Evolutionary conservation across 805 yeast species (phyloP), one percentile per base, ranked within the genome.

Genomic region (Dipodascus geniculatus): DNA sequence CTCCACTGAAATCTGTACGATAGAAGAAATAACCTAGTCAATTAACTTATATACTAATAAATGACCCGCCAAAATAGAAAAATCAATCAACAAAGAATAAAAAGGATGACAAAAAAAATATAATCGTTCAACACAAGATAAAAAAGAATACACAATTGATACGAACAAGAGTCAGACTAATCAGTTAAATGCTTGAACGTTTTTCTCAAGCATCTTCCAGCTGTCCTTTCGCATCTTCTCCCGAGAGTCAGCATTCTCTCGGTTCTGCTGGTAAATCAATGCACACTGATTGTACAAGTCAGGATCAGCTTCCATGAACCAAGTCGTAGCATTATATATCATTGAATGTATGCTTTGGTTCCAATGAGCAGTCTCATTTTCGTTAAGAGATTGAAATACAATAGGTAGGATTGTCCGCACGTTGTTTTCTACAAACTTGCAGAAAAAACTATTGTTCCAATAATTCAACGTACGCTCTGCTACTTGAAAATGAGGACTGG

Each of bases 401-500:
- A 93, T 89, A 23, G 99, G 98, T 61, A 93, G 72, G 52, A 91
- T 88, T 33, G 86, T 90, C 63, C 88, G 96, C 8, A 95, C 90
- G 58, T 72, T 71, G 63, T 93, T 98, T 20, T 93, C 87, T 50
- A 93, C 88, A 61, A 91, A 71, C 44, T 89, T 85, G 58, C 90
- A 79, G 68, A 93, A 90, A 71, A 87, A 90, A 65, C 93, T 98
- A 68, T 91, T 91, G 63, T 87, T 86, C 93, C 96, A 93, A 68
- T 82, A 88, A 65, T 90, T 85, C 56, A 93, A 77, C 1, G 93
- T 96, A 61, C 95, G 88, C 70, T 93, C 99, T 55, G 95, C 85
- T 23, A 93, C 96, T 75, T 93, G 99, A 74, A 93, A 95, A 72
- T 93, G 98, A 23, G 96, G 87, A 1, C 96, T 86, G 23, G 95